phyloP scores from a whole-genome alignment of 1,284 basidiomycete species.

The Sanghuangporus sanghuang region DNA sequence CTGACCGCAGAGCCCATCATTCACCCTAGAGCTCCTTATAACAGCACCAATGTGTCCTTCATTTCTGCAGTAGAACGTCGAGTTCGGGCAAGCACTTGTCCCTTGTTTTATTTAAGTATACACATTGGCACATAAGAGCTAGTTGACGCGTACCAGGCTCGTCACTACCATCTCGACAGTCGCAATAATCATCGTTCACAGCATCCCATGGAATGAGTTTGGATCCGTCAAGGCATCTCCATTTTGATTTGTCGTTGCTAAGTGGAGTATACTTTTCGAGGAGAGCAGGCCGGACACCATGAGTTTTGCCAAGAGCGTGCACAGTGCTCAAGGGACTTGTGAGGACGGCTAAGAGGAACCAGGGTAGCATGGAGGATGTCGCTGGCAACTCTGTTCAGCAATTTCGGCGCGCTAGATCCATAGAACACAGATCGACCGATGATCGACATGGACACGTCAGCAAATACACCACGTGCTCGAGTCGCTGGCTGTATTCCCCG shows the following conservation, averaged over 20 bases:
- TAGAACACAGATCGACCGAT: background rate
- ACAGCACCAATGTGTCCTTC: conserved; percentile 80
- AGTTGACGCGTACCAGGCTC: conserved; percentile 65
- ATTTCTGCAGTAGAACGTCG: conserved; percentile 85
- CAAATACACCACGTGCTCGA: background rate
- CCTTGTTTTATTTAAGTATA: conserved; percentile 33
- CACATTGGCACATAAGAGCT: background rate
- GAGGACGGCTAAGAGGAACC: conserved; percentile 11
- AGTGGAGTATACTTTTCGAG: conserved; percentile 42
- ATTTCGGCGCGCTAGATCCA: background rate
- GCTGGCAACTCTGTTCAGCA: background rate
- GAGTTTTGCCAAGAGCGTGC: conserved; percentile 35
- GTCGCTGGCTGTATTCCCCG: too few species aligned
- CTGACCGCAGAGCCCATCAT: conserved; percentile 92
- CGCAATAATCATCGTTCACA: conserved; percentile 94
- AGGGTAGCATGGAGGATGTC: conserved; percentile 10
- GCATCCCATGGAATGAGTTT: conserved; percentile 69
- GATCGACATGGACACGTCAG: conserved; percentile 1
- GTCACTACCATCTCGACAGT: conserved; percentile 90
- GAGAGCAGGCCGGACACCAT: conserved; percentile 45
- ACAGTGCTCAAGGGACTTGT: background rate
- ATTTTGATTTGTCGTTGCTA: conserved; percentile 38
- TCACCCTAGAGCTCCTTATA: conserved; percentile 83
- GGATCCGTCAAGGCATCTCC: conserved; percentile 71
- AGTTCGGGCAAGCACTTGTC: conserved; percentile 80